phyloP scores from a whole-genome alignment of 1,139 yeast species.

The Geotrichum histeridarum region DNA sequence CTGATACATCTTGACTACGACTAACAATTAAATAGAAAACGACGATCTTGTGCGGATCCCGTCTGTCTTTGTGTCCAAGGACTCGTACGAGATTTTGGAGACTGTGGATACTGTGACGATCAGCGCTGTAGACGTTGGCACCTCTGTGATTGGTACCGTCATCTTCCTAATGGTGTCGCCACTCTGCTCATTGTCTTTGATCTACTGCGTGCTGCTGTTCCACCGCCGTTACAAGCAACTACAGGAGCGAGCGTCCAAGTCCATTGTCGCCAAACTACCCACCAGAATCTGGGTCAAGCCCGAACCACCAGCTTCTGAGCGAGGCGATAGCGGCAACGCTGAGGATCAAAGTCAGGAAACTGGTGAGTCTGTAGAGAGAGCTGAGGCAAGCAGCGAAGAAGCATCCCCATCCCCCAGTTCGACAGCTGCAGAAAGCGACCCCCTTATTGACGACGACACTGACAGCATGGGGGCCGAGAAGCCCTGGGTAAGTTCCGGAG shows the following conservation, averaged over 20 bases:
- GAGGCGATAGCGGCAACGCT: not conserved
- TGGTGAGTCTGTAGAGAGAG: not conserved
- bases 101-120: slow-evolving; percentile 31
- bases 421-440: not conserved
- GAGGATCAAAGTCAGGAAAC: not conserved
- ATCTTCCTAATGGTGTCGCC: slow-evolving; percentile 41
- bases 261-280: slow-evolving; percentile 38
- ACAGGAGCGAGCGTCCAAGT: slow-evolving; percentile 39
- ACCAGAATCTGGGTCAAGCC: slow-evolving; percentile 34
- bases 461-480: slow-evolving; percentile 21
- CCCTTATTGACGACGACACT: not conserved
- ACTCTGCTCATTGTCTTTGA: slow-evolving; percentile 39
- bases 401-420: not conserved
- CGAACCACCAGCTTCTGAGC: not conserved
- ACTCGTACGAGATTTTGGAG: slow-evolving; percentile 33
- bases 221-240: slow-evolving; percentile 37
- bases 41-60: slow-evolving; percentile 36
- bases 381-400: not conserved
- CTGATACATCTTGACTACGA: not conserved
- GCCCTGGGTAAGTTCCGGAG: slow-evolving; percentile 38
- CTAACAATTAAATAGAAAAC: slow-evolving; percentile 21
- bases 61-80: slow-evolving; percentile 38
- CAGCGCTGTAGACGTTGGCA: slow-evolving; percentile 31
- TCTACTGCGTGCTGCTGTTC: slow-evolving; percentile 36
- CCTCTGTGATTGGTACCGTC: slow-evolving; percentile 37